Evolutionary conservation across 1,139 yeast genomes (phyloP).

Genomic region (Geotrichum histeridarum): DNA sequence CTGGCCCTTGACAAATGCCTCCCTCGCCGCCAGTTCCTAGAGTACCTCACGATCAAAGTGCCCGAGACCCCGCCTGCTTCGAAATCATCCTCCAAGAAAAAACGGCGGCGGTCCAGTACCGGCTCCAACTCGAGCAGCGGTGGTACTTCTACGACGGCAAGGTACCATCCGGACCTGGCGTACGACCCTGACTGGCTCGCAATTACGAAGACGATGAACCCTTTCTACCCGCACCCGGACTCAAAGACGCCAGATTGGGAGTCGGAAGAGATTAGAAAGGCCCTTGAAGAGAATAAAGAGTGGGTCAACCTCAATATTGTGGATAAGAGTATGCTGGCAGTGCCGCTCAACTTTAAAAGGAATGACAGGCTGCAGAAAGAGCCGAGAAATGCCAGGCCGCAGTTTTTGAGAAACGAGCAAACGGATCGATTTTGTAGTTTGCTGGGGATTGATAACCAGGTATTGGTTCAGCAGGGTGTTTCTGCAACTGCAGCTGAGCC

Average conservation of each 20-base stretch:
- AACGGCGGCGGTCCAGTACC: neutral
- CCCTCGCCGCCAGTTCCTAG: conserved; percentile 54
- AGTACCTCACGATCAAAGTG: conserved; percentile 37
- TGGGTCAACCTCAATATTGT: conserved; percentile 35
- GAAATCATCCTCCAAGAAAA: neutral
- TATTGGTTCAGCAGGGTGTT: conserved; percentile 10
- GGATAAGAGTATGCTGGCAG: conserved; percentile 22
- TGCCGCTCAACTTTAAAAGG: conserved; percentile 27
- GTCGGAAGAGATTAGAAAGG: no score
- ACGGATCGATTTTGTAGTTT: conserved; percentile 28
- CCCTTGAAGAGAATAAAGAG: conserved; percentile 23
- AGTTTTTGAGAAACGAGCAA: conserved; percentile 25
- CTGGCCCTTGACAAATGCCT: conserved; percentile 82
- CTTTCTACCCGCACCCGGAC: conserved; percentile 22
- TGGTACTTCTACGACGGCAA: neutral
- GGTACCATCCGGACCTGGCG: conserved; percentile 19
- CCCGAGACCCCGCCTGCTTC: neutral
- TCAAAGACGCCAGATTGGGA: neutral
- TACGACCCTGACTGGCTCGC: conserved; percentile 42
- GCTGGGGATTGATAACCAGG: conserved; percentile 19
- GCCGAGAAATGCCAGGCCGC: neutral
- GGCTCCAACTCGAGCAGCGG: neutral
- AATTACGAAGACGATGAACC: conserved; percentile 31
- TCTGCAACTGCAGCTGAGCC: neutral
- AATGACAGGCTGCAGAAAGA: neutral